These are phyloP conservation scores for Cucurbita maxima DNA, from an alignment of 306 rosid species.

Conservation along the genomic window DNA sequence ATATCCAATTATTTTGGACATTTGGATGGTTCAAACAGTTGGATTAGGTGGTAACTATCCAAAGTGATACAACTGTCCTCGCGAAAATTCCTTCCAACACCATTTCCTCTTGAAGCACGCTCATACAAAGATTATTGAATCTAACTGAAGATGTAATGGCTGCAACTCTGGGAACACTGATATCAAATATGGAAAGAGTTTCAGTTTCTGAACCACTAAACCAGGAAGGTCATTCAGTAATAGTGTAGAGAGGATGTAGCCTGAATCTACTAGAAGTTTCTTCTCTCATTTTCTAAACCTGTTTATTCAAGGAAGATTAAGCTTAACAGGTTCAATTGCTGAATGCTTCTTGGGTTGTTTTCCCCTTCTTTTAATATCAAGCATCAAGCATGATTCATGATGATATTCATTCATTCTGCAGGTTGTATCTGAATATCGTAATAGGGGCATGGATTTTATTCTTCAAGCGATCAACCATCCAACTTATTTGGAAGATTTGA, in stretches of 20 bases:
- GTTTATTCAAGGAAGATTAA: not conserved
- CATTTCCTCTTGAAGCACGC: not conserved
- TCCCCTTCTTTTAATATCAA: not conserved
- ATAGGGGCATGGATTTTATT: conserved; percentile 57
- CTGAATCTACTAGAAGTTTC: not conserved
- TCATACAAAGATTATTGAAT: not conserved
- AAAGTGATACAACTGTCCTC: not conserved
- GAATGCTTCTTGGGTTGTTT: not conserved
- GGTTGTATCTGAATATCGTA: conserved; percentile 72
- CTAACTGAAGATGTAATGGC: not conserved
- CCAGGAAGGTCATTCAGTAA: not conserved
- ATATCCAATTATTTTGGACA: not conserved
- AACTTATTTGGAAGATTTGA: conserved; percentile 77
- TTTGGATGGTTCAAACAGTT: not conserved
- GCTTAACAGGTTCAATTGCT: not conserved
- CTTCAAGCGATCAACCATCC: conserved; percentile 89
- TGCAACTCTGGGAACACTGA: not conserved
- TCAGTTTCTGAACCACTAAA: not conserved
- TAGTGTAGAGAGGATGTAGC: not conserved
- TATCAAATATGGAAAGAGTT: not conserved
- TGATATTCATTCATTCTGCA: conserved; percentile 5
- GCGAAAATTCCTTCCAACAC: not conserved
- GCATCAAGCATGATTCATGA: not conserved
- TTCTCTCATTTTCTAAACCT: not conserved
- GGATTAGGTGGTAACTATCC: not conserved